Evolutionary conservation across 495 filamentous ascomycete species (phyloP).

Genomic region (Talaromyces liani): DNA sequence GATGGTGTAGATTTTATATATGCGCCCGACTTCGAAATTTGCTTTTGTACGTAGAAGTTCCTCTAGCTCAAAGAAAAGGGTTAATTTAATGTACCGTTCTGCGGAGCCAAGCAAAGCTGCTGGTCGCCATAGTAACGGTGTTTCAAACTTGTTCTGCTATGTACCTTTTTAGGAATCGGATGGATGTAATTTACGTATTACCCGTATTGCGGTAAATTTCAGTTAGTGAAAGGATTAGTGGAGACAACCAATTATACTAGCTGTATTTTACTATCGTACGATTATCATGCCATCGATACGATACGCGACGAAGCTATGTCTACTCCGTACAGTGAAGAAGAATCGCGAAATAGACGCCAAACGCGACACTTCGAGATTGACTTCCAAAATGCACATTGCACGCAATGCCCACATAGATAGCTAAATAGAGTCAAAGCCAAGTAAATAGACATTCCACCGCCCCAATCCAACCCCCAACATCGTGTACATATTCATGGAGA

Average conservation of each 20-base stretch:
- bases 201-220: not conserved
- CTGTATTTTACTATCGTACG: not conserved
- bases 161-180: not conserved
- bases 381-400: not conserved
- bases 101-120: not conserved
- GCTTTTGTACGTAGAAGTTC: not conserved
- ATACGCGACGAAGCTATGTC: not conserved
- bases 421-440: not conserved
- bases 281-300: not conserved
- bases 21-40: too few relatives aligned
- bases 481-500: not conserved
- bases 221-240: not conserved
- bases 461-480: not conserved
- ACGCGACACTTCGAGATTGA: not conserved
- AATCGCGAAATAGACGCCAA: not conserved
- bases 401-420: not conserved
- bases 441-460: not conserved
- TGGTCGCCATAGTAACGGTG: constrained; percentile 4
- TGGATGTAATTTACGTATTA: not conserved
- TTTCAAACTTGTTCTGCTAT: not conserved
- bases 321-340: not conserved
- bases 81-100: not conserved
- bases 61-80: not conserved
- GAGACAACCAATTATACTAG: not conserved
- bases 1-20: too few relatives aligned